Percentiles rank a stretch among this genome's conserved stretches.
Evolutionary conservation across 2,329 filamentous ascomycete species (phyloP).

Genomic region (Emmonsiellopsis sp.): DNA sequence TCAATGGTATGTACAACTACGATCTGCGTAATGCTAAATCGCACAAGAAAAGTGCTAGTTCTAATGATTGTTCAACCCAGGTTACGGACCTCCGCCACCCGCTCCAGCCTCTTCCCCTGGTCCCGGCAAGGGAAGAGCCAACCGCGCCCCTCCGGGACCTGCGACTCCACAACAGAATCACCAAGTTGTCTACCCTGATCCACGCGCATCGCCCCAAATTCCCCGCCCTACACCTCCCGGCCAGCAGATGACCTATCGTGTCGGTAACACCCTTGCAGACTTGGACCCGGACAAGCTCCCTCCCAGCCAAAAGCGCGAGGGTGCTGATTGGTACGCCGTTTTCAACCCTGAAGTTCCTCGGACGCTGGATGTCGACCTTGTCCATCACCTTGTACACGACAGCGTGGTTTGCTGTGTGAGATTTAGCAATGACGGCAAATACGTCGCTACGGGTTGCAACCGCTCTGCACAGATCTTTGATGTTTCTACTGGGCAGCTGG

Average conservation of each 20-base stretch:
- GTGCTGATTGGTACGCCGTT: conserved; percentile 88
- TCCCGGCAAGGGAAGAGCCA: conserved; percentile 63
- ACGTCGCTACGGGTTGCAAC: conserved; percentile 94
- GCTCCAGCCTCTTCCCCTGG: conserved; percentile 81
- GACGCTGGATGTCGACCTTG: conserved; percentile 82
- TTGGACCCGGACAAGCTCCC: conserved; percentile 80
- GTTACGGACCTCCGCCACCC: conserved; percentile 74
- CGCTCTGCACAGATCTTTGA: conserved; percentile 99
- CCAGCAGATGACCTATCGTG: conserved; percentile 41
- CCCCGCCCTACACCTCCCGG: conserved; percentile 67
- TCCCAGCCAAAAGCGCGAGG: conserved; percentile 78
- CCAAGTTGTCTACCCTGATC: conserved; percentile 75
- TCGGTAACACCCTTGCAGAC: conserved; percentile 69
- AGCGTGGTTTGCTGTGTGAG: conserved; percentile 97
- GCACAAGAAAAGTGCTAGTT: conserved; percentile 37
- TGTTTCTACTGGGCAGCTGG: conserved; percentile 73
- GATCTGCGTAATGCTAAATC: conserved; percentile 4
- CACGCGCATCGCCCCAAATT: conserved; percentile 74
- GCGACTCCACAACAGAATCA: conserved; percentile 90
- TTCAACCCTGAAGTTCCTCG: conserved; percentile 91
- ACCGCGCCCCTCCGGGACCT: conserved; percentile 55
- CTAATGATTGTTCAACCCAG: conserved; percentile 27
- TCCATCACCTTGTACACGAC: conserved; percentile 86
- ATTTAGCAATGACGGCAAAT: conserved; percentile 93
- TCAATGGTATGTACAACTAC: conserved; percentile 48